Conservation (phyloP, 148 eudicot species). For the Camellia lanceoleosa region DNA sequence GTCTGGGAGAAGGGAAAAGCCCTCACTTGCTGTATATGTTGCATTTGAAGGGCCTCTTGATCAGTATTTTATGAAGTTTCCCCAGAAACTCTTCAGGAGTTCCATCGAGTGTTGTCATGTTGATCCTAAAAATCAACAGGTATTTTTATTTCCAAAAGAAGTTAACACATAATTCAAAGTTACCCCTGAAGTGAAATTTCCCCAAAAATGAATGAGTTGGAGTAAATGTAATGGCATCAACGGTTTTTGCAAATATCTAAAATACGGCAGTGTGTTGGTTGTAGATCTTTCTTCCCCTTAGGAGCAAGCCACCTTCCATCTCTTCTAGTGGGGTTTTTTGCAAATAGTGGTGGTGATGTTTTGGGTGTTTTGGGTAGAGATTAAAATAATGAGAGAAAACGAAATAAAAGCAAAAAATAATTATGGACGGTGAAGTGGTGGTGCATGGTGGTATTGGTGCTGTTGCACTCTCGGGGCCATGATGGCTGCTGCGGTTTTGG, state of each 20-base stretch:
- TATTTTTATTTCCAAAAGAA: slow-evolving; percentile 16
- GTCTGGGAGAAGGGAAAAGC: slow-evolving; percentile 89
- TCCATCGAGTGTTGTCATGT: slow-evolving; percentile 92
- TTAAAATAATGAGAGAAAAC: neutral
- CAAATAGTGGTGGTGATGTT: neutral
- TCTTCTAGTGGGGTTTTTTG: neutral
- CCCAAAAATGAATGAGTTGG: too few species aligned
- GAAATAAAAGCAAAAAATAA: neutral
- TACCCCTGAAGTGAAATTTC: too few species aligned
- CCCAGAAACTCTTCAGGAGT: slow-evolving; percentile 74
- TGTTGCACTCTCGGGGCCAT: neutral
- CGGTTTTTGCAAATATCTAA: too few species aligned
- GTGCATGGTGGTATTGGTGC: neutral
- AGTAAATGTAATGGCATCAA: too few species aligned
- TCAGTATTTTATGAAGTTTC: slow-evolving; percentile 91
- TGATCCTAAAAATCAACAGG: slow-evolving; percentile 85
- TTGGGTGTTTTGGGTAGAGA: neutral
- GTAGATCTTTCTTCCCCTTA: too few species aligned
- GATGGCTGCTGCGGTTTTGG: neutral
- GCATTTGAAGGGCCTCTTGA: slow-evolving; percentile 98
- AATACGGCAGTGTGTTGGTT: too few species aligned
- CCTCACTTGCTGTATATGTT: slow-evolving; percentile 88
- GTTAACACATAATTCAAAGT: neutral
- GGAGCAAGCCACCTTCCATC: too few species aligned
- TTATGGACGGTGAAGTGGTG: neutral